phyloP scores from a whole-genome alignment of 352 stramenopile genomes.

The Globisporangium paroecandrum region DNA sequence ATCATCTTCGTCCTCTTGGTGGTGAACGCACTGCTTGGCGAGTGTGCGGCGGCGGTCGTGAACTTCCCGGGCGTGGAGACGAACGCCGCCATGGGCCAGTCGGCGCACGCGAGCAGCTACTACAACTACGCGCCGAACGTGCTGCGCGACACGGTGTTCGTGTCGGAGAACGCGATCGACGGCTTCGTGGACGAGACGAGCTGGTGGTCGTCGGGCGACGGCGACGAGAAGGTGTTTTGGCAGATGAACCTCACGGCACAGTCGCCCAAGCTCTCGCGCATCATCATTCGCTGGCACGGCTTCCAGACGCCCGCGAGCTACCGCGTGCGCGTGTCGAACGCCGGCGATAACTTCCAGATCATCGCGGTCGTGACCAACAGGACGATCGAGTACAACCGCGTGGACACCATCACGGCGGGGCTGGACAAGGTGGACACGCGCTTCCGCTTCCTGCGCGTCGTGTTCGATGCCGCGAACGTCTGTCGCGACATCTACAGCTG shows the following conservation, averaged over 20 bases:
- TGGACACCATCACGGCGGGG: conserved; percentile 53
- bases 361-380: conserved; percentile 42
- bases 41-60: conserved; percentile 22
- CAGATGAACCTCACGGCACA: conserved; percentile 67
- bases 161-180: conserved; percentile 67
- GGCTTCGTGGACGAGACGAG: conserved; percentile 66
- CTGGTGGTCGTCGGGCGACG: conserved; percentile 70
- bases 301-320: conserved; percentile 61
- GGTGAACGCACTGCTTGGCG: background rate
- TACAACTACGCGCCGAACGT: conserved; percentile 66
- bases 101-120: conserved; percentile 65
- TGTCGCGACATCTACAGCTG: conserved; percentile 46
- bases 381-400: conserved; percentile 54
- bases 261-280: conserved; percentile 39
- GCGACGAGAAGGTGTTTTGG: conserved; percentile 51
- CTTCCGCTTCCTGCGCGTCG: conserved; percentile 57
- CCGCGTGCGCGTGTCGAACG: conserved; percentile 55
- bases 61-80: conserved; percentile 67
- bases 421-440: conserved; percentile 38
- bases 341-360: conserved; percentile 59
- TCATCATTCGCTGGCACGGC: conserved; percentile 76
- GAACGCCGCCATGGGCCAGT: conserved; percentile 55
- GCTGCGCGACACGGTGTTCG: conserved; percentile 53
- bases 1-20: conserved; percentile 8
- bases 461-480: conserved; percentile 44